Evolutionary conservation across 2,329 filamentous ascomycete genomes (phyloP).

Genomic region (Nemania diffusa): DNA sequence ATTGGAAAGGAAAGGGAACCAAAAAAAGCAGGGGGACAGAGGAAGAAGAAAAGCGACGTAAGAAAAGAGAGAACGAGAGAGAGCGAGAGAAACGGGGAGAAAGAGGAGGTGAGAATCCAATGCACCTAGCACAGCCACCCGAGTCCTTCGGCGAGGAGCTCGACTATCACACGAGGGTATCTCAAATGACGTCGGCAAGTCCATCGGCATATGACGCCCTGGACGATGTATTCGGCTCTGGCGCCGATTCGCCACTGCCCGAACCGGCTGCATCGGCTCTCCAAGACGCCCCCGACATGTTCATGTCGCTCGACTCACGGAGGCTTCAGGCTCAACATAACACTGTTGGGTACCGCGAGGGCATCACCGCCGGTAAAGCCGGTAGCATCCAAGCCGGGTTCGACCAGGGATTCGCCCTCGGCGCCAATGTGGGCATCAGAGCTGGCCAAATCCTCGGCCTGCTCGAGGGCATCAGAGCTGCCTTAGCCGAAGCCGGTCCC

Average conservation of each 20-base stretch:
- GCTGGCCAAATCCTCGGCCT: constrained; percentile 81
- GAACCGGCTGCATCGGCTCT: not conserved
- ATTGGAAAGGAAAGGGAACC: not conserved
- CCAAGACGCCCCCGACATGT: constrained; percentile 48
- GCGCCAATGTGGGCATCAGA: constrained; percentile 79
- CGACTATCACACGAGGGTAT: constrained; percentile 2
- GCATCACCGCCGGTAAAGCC: constrained; percentile 79
- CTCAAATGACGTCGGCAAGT: constrained; percentile 15
- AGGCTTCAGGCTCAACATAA: constrained; percentile 80
- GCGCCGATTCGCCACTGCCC: not conserved
- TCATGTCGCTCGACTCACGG: constrained; percentile 72
- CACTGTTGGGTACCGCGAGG: constrained; percentile 91
- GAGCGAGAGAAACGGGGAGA: not conserved
- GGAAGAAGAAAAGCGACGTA: not conserved
- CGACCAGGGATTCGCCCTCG: constrained; percentile 88
- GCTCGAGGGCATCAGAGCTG: constrained; percentile 74
- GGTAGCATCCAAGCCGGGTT: constrained; percentile 85
- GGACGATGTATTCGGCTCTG: constrained; percentile 31
- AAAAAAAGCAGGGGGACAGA: not conserved
- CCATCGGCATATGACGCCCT: constrained; percentile 18
- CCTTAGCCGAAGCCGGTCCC: constrained; percentile 52
- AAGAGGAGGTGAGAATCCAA: not conserved
- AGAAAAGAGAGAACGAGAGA: not conserved
- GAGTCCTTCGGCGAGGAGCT: constrained; percentile 30
- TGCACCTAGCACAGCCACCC: constrained; percentile 31